A percentile compares a stretch with the other conserved stretches of the same genome.
Conservation (phyloP, 1,284 basidiomycete species). For the Cryptococcus jaspeensis region DNA sequence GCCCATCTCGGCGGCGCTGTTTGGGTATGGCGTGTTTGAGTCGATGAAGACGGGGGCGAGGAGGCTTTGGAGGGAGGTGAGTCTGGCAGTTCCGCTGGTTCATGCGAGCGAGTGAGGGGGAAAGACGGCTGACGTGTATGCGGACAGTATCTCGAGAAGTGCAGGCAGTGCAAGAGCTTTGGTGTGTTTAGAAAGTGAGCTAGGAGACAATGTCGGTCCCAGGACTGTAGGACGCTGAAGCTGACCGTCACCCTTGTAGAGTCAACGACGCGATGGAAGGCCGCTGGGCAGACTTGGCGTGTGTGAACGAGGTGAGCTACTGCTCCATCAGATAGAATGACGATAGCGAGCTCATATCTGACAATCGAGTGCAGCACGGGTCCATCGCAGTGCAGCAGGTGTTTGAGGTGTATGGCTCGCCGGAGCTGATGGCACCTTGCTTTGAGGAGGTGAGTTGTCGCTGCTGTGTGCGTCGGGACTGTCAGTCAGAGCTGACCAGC, state of each 20-base stretch:
- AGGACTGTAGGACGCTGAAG: no score
- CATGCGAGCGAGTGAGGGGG: no score
- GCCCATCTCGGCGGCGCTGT: conserved; percentile 33
- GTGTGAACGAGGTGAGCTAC: conserved; percentile 37
- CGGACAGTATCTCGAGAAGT: conserved; percentile 39
- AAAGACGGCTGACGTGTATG: neutral
- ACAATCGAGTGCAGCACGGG: conserved; percentile 29
- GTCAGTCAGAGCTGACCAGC: no score
- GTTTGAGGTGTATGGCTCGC: conserved; percentile 42
- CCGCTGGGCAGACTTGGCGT: conserved; percentile 39
- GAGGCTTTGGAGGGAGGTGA: conserved; percentile 43
- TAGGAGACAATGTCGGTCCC: no score
- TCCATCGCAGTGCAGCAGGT: conserved; percentile 47
- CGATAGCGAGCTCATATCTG: neutral
- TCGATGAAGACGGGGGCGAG: conserved; percentile 44
- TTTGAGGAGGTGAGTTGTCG: conserved; percentile 39
- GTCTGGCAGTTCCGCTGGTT: neutral
- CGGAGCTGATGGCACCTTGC: conserved; percentile 39
- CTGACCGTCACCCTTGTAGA: conserved; percentile 13
- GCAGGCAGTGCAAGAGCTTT: conserved; percentile 24
- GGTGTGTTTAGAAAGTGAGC: conserved; percentile 37
- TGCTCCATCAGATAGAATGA: neutral
- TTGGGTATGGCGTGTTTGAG: conserved; percentile 39
- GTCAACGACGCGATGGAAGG: conserved; percentile 38
- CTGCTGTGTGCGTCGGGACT: no score